These are phyloP conservation scores for Suillus tomentosus DNA, from an alignment of 768 basidiomycete genomes.

Conservation along the genomic window DNA sequence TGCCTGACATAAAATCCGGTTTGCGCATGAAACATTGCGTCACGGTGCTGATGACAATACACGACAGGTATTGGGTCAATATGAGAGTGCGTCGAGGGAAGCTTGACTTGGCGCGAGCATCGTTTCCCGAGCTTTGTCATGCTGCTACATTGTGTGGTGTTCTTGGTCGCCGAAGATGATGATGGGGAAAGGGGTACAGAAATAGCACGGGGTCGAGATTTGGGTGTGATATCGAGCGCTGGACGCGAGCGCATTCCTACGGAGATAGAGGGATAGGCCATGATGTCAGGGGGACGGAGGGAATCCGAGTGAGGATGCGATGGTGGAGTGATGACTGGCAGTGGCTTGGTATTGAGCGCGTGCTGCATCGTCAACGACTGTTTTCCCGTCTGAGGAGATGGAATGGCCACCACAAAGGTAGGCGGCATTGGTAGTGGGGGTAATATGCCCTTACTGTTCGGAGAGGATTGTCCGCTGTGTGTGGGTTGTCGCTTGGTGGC, in stretches of 20 bases:
- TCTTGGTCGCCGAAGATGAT: conserved; percentile 21
- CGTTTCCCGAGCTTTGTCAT: conserved; percentile 63
- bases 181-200: conserved; percentile 23
- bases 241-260: conserved; percentile 17
- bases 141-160: conserved; percentile 56
- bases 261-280: conserved; percentile 12
- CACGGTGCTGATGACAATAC: conserved; percentile 69
- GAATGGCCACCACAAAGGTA: conserved; percentile 35
- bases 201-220: conserved; percentile 22
- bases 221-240: conserved; percentile 14
- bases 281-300: conserved; percentile 18
- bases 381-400: conserved; percentile 35
- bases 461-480: conserved; percentile 8
- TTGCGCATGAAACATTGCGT: conserved; percentile 48
- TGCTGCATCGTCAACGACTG: conserved; percentile 41
- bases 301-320: conserved; percentile 38
- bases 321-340: conserved; percentile 21
- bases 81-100: conserved; percentile 30
- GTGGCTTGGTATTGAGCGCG: conserved; percentile 25
- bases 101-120: conserved; percentile 62
- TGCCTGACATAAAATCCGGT: conserved; percentile 60
- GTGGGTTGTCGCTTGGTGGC: conserved; percentile 15
- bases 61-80: conserved; percentile 33
- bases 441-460: conserved; percentile 17
- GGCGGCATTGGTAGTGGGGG: conserved; percentile 29